Conservation (phyloP, 306 rosid genomes). For the Fagus sylvatica region DNA sequence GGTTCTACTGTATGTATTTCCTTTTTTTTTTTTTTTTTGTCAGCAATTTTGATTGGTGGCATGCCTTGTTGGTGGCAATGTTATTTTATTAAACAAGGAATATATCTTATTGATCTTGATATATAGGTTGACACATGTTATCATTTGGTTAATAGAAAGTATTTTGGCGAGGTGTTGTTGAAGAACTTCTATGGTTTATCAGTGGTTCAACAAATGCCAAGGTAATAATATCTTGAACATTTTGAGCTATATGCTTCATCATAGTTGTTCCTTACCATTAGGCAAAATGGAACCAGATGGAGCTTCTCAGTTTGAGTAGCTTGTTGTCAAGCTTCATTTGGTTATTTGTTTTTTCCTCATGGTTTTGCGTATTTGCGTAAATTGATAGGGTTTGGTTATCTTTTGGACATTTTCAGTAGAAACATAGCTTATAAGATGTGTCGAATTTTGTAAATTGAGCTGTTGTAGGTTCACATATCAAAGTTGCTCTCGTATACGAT, state of each 20-base stretch:
- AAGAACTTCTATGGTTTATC: conserved; percentile 97
- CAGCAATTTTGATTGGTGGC: conserved; percentile 12
- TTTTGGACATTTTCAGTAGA: not conserved
- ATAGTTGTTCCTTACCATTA: not conserved
- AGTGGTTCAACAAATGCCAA: conserved; percentile 97
- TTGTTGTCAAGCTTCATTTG: not conserved
- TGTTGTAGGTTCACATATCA: not conserved
- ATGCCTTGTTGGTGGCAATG: not conserved
- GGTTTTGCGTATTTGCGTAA: not conserved
- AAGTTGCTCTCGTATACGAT: not conserved
- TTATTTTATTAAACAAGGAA: conserved; percentile 18
- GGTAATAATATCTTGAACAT: conserved; percentile 42
- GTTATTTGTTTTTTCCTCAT: not conserved
- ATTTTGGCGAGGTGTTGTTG: conserved; percentile 98
- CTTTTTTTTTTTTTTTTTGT: conserved; percentile 10
- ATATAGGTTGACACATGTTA: conserved; percentile 36
- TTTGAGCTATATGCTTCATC: conserved; percentile 5
- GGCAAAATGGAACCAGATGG: not conserved
- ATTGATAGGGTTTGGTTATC: not conserved
- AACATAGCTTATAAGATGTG: not conserved
- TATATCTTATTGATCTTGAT: conserved; percentile 13
- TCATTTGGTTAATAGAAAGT: conserved; percentile 70
- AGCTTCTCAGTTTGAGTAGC: not conserved
- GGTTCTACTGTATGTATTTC: not conserved
- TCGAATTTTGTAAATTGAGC: not conserved